A percentile compares a stretch with the other conserved stretches of the same genome.
Evolutionary conservation across 495 filamentous ascomycete species (phyloP).

Genomic region (Penicillium pancosmium): DNA sequence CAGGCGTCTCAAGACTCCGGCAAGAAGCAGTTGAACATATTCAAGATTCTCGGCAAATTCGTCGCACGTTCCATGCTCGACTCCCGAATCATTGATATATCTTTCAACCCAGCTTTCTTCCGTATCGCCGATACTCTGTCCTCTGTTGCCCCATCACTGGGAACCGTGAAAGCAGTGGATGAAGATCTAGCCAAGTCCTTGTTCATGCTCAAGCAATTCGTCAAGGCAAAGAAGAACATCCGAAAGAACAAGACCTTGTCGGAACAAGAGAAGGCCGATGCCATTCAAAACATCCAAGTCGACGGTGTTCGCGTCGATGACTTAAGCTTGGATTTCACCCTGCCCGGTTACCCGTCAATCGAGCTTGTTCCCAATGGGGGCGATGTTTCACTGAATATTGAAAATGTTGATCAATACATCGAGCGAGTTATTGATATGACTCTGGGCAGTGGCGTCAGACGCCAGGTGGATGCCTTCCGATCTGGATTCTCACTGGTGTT

Average conservation of each 20-base stretch:
- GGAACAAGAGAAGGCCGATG: slow-evolving; percentile 67
- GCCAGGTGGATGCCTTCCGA: slow-evolving; percentile 90
- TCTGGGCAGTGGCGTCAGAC: slow-evolving; percentile 80
- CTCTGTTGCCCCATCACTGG: slow-evolving; percentile 80
- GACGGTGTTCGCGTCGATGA: slow-evolving; percentile 82
- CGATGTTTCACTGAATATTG: slow-evolving; percentile 75
- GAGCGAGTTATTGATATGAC: slow-evolving; percentile 92
- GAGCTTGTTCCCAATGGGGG: slow-evolving; percentile 78
- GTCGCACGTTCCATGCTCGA: slow-evolving; percentile 98
- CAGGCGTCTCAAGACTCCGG: slow-evolving; percentile 75
- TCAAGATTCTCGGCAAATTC: slow-evolving; percentile 95
- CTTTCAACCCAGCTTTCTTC: slow-evolving; percentile 98
- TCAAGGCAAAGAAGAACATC: slow-evolving; percentile 76
- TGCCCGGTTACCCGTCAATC: slow-evolving; percentile 90
- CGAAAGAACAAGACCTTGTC: slow-evolving; percentile 67
- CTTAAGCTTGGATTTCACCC: slow-evolving; percentile 87
- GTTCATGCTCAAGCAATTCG: slow-evolving; percentile 86
- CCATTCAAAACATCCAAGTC: slow-evolving; percentile 66
- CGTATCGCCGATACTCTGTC: slow-evolving; percentile 77
- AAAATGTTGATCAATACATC: slow-evolving; percentile 86
- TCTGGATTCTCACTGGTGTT: slow-evolving; percentile 95
- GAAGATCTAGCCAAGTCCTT: slow-evolving; percentile 82
- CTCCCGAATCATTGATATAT: slow-evolving; percentile 96
- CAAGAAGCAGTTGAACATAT: slow-evolving; percentile 80
- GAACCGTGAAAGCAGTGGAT: slow-evolving; percentile 91